Conservation (phyloP, 2,329 filamentous ascomycete species). For the Neonectria coccinea region DNA sequence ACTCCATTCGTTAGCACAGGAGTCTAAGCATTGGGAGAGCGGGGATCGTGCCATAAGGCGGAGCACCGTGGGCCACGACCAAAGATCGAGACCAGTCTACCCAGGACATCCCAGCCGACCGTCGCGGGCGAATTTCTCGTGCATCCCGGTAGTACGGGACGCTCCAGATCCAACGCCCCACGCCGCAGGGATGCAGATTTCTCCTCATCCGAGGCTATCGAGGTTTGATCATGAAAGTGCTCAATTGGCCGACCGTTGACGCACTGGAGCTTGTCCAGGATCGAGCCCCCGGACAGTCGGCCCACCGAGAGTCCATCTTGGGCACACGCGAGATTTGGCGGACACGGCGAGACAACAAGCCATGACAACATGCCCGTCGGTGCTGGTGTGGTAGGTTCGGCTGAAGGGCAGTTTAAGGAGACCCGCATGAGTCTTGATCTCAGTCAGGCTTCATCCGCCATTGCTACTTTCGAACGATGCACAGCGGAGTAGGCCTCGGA, state of each 20-base stretch:
- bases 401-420: conserved; percentile 4
- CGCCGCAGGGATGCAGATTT: conserved; percentile 32
- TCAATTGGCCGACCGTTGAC: conserved; percentile 27
- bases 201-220: conserved; percentile 37
- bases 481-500: background rate
- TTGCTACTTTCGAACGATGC: background rate
- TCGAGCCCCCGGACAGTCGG: conserved; percentile 1
- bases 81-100: conserved; percentile 45
- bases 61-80: conserved; percentile 31
- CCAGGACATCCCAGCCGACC: conserved; percentile 33
- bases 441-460: background rate
- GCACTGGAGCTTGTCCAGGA: conserved; percentile 12
- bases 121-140: conserved; percentile 35
- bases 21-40: conserved; percentile 33
- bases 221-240: conserved; percentile 24
- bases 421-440: background rate
- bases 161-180: conserved; percentile 40
- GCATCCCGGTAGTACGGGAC: conserved; percentile 45
- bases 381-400: conserved; percentile 1
- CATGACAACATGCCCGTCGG: conserved; percentile 18
- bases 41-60: conserved; percentile 47
- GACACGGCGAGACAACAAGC: conserved; percentile 29
- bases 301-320: conserved; percentile 20
- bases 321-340: conserved; percentile 28
- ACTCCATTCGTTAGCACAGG: conserved; percentile 39